Evolutionary conservation across 192 early-diverging fungal genomes (phyloP).

Genomic region (Coemansia sp.): DNA sequence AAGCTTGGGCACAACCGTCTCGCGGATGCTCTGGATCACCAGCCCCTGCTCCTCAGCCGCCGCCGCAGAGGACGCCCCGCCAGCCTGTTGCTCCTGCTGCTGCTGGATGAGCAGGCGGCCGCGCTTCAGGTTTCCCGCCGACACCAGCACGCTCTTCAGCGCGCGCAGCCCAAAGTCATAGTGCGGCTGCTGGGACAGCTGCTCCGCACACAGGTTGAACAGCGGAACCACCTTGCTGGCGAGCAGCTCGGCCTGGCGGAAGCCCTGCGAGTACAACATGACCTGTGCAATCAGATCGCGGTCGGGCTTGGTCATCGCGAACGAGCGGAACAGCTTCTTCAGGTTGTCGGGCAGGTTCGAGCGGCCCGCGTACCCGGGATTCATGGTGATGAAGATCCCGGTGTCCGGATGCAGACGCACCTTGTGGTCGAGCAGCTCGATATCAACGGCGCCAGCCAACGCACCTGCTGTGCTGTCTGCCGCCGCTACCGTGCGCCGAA

Average conservation of each 20-base stretch:
- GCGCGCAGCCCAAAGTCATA: slow-evolving; percentile 99
- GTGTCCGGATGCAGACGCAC: slow-evolving; percentile 86
- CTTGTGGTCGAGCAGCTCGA: slow-evolving; percentile 90
- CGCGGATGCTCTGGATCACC: slow-evolving; percentile 93
- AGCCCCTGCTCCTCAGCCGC: slow-evolving; percentile 83
- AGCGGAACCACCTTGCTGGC: slow-evolving; percentile 97
- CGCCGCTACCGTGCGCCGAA: slow-evolving; percentile 56
- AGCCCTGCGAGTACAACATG: slow-evolving; percentile 99
- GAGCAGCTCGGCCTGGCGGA: slow-evolving; percentile 90
- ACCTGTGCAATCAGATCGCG: slow-evolving; percentile 98
- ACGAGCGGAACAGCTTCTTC: slow-evolving; percentile 97
- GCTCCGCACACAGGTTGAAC: slow-evolving; percentile 93
- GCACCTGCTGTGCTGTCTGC: slow-evolving; percentile 9
- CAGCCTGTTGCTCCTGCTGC: slow-evolving; percentile 7
- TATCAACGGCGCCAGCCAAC: slow-evolving; percentile 66
- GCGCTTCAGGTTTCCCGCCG: slow-evolving; percentile 98
- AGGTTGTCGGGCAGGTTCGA: slow-evolving; percentile 98
- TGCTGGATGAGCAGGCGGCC: slow-evolving; percentile 58
- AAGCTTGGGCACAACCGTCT: slow-evolving; percentile 97
- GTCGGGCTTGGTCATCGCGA: slow-evolving; percentile 99
- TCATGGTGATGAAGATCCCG: slow-evolving; percentile 99
- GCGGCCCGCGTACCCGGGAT: slow-evolving; percentile 98
- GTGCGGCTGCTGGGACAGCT: slow-evolving; percentile 93
- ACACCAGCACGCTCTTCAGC: slow-evolving; percentile 97
- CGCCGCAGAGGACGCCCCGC: slow-evolving; percentile 56